A percentile compares a stretch with the other conserved stretches of the same genome.
Conservation (phyloP, 2,329 filamentous ascomycete genomes). For the Aspergillus fumigatiaffinis region DNA sequence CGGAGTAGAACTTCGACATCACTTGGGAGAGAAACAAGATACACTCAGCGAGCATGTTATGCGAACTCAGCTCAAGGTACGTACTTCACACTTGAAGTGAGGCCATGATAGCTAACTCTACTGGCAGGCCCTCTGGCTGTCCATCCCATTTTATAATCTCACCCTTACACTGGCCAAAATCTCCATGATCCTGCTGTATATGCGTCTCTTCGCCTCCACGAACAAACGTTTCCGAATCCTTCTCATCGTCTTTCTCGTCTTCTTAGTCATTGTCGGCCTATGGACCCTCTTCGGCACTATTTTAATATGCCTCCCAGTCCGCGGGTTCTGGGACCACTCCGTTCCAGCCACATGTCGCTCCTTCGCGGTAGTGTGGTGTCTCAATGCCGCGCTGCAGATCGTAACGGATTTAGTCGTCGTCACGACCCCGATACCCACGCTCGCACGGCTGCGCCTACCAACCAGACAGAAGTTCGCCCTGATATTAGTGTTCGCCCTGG, state of each 20-base stretch:
- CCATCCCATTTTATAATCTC: conserved; percentile 34
- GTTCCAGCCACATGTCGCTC: conserved; percentile 17
- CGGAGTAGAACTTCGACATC: conserved; percentile 18
- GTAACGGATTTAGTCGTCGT: conserved; percentile 22
- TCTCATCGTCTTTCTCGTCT: conserved; percentile 14
- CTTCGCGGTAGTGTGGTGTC: conserved; percentile 20
- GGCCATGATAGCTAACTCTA: not conserved
- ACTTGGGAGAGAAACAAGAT: conserved; percentile 14
- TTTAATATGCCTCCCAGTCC: conserved; percentile 24
- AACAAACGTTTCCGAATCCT: conserved; percentile 18
- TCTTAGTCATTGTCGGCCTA: conserved; percentile 19
- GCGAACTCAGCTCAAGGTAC: conserved; percentile 20
- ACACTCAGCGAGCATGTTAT: conserved; percentile 5
- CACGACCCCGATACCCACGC: conserved; percentile 22
- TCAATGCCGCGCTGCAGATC: conserved; percentile 28
- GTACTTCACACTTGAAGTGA: not conserved
- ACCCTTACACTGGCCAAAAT: conserved; percentile 29
- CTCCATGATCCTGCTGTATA: conserved; percentile 29
- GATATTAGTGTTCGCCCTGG: conserved; percentile 26
- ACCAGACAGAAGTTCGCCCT: conserved; percentile 20
- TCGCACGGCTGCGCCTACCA: conserved; percentile 21
- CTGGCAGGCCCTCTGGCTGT: conserved; percentile 26
- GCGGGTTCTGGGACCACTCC: conserved; percentile 19
- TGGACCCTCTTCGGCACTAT: conserved; percentile 27
- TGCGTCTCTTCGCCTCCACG: conserved; percentile 26